Conservation (phyloP, 768 basidiomycete genomes). For the Heimioporus sp. region DNA sequence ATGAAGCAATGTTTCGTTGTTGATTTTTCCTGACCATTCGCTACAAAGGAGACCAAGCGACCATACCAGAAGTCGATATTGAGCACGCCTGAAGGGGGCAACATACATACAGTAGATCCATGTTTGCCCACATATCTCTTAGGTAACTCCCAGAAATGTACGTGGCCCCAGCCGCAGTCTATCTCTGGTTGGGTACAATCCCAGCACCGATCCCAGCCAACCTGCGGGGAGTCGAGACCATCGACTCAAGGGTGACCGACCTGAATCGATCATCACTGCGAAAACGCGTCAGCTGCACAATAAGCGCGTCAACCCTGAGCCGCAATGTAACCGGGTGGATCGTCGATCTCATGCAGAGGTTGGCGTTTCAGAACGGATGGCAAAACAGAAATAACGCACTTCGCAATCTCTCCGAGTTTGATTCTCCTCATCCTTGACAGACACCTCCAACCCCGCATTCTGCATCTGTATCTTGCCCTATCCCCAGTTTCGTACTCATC, state of each 20-base stretch:
- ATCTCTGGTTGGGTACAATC: constrained; percentile 10
- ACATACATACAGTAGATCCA: no score
- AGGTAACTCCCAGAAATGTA: no score
- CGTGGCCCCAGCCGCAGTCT: no score
- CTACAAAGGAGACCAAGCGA: no score
- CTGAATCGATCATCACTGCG: constrained; percentile 94
- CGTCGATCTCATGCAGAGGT: constrained; percentile 53
- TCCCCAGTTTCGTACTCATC: constrained; percentile 78
- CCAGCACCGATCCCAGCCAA: background rate
- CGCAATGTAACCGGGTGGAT: constrained; percentile 89
- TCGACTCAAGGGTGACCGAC: constrained; percentile 79
- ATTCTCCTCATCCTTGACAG: constrained; percentile 78
- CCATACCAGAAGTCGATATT: no score
- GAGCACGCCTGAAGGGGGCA: no score
- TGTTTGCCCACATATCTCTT: no score
- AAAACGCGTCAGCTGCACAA: constrained; percentile 81
- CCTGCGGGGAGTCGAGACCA: constrained; percentile 59
- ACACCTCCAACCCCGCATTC: constrained; percentile 79
- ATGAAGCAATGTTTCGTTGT: no score
- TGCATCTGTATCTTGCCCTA: constrained; percentile 78
- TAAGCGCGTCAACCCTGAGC: constrained; percentile 85
- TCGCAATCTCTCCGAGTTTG: constrained; percentile 93
- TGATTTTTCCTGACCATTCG: no score
- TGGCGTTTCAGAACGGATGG: no score
- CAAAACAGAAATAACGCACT: constrained; percentile 40